These are phyloP conservation scores for Saturnispora serradocipensis DNA, from an alignment of 805 yeast genomes.

Conservation along the genomic window DNA sequence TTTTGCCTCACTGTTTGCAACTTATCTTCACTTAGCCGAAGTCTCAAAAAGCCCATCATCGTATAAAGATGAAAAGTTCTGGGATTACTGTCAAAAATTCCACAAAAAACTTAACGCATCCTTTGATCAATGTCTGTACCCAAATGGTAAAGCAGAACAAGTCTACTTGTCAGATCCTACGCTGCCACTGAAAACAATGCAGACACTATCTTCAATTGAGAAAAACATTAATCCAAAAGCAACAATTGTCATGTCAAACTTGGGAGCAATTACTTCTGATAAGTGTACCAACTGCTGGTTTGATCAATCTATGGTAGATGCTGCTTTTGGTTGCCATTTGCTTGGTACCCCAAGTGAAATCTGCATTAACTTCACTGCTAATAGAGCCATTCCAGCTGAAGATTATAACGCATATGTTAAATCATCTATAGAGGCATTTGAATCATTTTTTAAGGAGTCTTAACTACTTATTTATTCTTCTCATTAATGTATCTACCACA, in stretches of 20 bases:
- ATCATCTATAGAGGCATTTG: neutral
- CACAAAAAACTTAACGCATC: constrained; percentile 1
- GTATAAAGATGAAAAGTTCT: neutral
- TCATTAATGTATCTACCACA: constrained; percentile 24
- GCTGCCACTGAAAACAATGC: neutral
- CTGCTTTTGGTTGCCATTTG: constrained; percentile 9
- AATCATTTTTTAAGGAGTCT: neutral
- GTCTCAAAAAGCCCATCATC: neutral
- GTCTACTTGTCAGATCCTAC: neutral
- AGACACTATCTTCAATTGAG: neutral
- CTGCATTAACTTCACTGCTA: constrained; percentile 6
- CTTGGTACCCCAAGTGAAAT: constrained; percentile 3
- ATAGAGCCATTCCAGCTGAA: constrained; percentile 5
- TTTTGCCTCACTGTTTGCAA: constrained; percentile 11
- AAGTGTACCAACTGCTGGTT: constrained; percentile 4
- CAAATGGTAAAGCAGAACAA: constrained; percentile 4
- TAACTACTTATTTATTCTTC: neutral
- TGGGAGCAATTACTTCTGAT: constrained; percentile 2
- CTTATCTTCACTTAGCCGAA: constrained; percentile 1
- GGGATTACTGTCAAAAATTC: constrained; percentile 3
- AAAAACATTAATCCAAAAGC: constrained; percentile 6
- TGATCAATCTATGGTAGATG: constrained; percentile 12
- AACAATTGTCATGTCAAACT: constrained; percentile 10
- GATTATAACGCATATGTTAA: constrained; percentile 3
- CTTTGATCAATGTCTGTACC: constrained; percentile 1